Conservation (phyloP, 345 rosid genomes). For the Pugionium cornutum region DNA sequence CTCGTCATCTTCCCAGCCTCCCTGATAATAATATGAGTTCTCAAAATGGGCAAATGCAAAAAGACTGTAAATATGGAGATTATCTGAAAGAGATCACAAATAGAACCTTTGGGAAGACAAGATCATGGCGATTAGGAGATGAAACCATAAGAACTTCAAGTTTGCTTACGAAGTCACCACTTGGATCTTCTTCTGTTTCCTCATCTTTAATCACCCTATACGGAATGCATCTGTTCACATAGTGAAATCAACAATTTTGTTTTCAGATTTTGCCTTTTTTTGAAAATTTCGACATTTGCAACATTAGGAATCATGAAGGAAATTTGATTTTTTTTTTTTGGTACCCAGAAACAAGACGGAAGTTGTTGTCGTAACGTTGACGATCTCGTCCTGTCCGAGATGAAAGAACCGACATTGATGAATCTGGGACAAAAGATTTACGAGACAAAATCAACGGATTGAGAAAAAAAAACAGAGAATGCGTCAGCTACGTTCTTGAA, state of each 20-base stretch:
- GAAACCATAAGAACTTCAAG: conserved; percentile 81
- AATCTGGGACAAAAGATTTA: conserved; percentile 21
- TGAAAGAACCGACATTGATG: conserved; percentile 44
- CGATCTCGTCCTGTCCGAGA: conserved; percentile 68
- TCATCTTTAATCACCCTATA: conserved; percentile 52
- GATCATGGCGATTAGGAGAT: conserved; percentile 76
- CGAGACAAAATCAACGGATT: neutral
- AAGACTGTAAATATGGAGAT: conserved; percentile 9
- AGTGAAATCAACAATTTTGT: neutral
- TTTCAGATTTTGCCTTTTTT: neutral
- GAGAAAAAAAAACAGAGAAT: conserved; percentile 21
- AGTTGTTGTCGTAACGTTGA: conserved; percentile 70
- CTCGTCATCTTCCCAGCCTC: conserved; percentile 99
- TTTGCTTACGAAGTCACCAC: conserved; percentile 42
- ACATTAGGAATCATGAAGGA: neutral
- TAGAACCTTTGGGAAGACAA: conserved; percentile 83
- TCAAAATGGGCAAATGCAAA: neutral
- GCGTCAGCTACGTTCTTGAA: conserved; percentile 21
- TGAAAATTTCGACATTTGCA: conserved; percentile 4
- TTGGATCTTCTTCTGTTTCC: conserved; percentile 31
- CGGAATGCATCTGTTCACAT: conserved; percentile 69
- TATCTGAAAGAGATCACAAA: neutral
- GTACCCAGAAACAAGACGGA: conserved; percentile 82
- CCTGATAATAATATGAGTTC: conserved; percentile 46
- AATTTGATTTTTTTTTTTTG: neutral